A percentile compares a stretch with the other conserved stretches of the same genome.
phyloP scores from a whole-genome alignment of 2,329 filamentous ascomycete genomes.

The Trichoderma atrobrunneum region DNA sequence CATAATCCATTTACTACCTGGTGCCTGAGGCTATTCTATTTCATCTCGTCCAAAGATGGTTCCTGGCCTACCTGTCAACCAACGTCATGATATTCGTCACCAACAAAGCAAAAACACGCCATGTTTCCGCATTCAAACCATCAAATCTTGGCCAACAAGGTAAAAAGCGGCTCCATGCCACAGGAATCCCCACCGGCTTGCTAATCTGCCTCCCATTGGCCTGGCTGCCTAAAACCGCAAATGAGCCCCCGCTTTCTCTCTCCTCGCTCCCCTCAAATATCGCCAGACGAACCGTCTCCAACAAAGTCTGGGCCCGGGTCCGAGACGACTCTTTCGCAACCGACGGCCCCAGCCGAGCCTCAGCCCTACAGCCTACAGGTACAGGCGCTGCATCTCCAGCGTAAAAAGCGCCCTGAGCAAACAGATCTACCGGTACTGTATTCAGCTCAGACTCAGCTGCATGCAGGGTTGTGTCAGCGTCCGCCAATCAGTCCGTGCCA shows the following conservation, averaged over 20 bases:
- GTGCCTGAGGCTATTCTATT: not conserved
- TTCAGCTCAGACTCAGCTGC: not conserved
- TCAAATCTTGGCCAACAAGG: not conserved
- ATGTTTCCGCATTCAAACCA: not conserved
- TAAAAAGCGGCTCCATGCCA: not conserved
- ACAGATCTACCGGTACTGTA: not conserved
- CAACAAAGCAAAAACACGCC: not conserved
- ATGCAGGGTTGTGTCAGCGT: constrained; percentile 9
- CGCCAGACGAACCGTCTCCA: constrained; percentile 4
- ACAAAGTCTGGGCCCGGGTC: constrained; percentile 8
- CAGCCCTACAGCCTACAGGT: constrained; percentile 2
- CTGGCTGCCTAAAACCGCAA: not conserved
- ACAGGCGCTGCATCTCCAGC: not conserved
- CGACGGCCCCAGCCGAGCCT: constrained; percentile 5
- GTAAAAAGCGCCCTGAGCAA: not conserved
- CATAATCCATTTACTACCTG: not conserved
- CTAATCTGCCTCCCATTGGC: not conserved
- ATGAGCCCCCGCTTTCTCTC: constrained; percentile 1
- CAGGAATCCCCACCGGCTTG: not conserved
- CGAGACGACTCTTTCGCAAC: constrained; percentile 7
- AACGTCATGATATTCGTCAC: not conserved
- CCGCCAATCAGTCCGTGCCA: constrained; percentile 11
- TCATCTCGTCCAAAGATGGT: not conserved
- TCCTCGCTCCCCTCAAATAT: not conserved
- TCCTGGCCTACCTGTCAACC: not conserved